Base-by-base conservation (phyloP, 805 yeast genomes). In the Myxozyma udenii region DNA sequence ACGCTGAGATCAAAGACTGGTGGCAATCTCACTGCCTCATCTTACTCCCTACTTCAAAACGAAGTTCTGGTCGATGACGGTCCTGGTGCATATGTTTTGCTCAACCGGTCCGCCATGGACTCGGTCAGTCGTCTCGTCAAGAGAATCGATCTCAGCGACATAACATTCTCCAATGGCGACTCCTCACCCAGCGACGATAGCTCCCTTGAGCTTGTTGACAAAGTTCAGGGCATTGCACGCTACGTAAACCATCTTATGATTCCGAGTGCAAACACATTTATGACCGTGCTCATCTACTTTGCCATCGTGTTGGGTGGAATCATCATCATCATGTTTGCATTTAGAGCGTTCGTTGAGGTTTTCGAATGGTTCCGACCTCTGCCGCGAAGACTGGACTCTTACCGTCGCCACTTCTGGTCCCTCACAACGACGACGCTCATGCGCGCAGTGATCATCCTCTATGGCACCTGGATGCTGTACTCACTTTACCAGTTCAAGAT, bases 231-330 rank as follows among this genome's bases (percentile, higher is more conserved):
- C 4, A 48, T 67, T 30, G 64, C 55, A 25, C 62, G 67, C 2
- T 67, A 59, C 50, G 56, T 63, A 5, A 66, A 66, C 28, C 61
- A 65, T 38, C 59, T 66, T 7, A 35, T 53, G 24, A 57, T 67
- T 21, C 71, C 71, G 7, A 48, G 53, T 33, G 63, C 69, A 16
- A 66, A 67, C 50, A 62, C 67, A 11, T 68, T 68, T 50, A 51
- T 63, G 57, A 65, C 68, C 4, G 54, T 63, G 3, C 53, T 68
- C 22, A 53, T 68, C 16, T 68, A 68, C 66, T 68, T 66, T 61
- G 57, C 61, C 6, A 62, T 68, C 22, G 49, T 62, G 24, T 44
- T 67, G 42, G 68, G 56, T 5, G 61, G 50, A 1, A 51, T 64
- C 14, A 38, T 64, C 4, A 48, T 53, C 4, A 45, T 51, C 14